These are phyloP conservation scores for Pichia sp. DNA, from an alignment of 1,139 yeast species.

Conservation along the genomic window DNA sequence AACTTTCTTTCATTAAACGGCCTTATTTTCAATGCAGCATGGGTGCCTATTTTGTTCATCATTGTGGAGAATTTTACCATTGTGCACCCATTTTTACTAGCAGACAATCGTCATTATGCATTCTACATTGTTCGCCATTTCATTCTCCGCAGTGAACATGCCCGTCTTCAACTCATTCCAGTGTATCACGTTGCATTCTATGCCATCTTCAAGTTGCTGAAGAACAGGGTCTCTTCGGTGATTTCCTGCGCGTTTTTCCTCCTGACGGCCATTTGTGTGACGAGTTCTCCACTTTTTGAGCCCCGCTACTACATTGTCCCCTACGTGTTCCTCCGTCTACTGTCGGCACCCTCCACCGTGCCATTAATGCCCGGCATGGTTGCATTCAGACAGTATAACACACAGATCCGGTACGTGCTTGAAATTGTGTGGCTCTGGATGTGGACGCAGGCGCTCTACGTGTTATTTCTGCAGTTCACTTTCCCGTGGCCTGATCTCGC, in stretches of 20 bases:
- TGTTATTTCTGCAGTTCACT: conserved; percentile 52
- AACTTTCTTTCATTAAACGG: conserved; percentile 14
- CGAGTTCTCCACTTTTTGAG: conserved; percentile 89
- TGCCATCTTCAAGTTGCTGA: conserved; percentile 34
- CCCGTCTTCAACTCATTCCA: conserved; percentile 46
- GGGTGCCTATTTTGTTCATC: conserved; percentile 34
- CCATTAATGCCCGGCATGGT: conserved; percentile 26
- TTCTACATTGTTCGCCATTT: conserved; percentile 74
- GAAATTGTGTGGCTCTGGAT: conserved; percentile 59
- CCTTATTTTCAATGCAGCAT: conserved; percentile 16
- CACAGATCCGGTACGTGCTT: conserved; percentile 32
- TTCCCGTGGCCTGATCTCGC: conserved; percentile 66
- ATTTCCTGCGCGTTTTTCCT: conserved; percentile 39
- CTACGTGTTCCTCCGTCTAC: conserved; percentile 62
- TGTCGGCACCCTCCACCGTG: conserved; percentile 37
- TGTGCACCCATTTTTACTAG: conserved; percentile 83
- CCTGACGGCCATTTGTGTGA: conserved; percentile 54
- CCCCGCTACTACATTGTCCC: conserved; percentile 91
- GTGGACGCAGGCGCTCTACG: conserved; percentile 46
- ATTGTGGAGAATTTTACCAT: conserved; percentile 57
- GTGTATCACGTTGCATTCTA: conserved; percentile 66
- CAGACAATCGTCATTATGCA: conserved; percentile 92
- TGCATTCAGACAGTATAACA: conserved; percentile 22
- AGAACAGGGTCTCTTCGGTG: conserved; percentile 28
- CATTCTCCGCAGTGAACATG: conserved; percentile 37